phyloP scores from a whole-genome alignment of 139 green algal genomes.

The Pleodorina starrii region DNA sequence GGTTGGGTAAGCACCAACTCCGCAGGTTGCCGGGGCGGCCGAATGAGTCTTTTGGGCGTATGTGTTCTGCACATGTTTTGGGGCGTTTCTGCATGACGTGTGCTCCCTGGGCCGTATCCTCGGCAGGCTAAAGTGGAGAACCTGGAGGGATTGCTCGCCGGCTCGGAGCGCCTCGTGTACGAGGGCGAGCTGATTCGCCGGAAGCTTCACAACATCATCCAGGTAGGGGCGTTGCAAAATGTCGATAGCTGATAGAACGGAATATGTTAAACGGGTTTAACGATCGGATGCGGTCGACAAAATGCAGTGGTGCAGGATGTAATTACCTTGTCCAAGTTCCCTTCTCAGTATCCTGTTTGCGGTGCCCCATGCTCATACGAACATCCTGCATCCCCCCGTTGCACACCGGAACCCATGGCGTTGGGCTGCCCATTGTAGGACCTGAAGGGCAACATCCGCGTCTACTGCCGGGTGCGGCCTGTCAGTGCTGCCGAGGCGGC shows the following conservation, averaged over 20 bases:
- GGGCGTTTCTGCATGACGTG: background rate
- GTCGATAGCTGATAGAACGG: no score
- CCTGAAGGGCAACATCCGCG: constrained; percentile 96
- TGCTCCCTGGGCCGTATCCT: no score
- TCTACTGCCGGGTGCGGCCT: constrained; percentile 93
- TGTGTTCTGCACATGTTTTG: no score
- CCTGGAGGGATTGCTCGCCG: constrained; percentile 60
- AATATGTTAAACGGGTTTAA: no score
- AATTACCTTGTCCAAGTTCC: no score
- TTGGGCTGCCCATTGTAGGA: constrained; percentile 66
- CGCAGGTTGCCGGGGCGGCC: no score
- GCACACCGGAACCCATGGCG: background rate
- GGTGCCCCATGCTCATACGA: background rate
- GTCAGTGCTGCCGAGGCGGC: constrained; percentile 54
- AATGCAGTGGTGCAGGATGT: no score
- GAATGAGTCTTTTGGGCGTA: no score
- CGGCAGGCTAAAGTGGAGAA: constrained; percentile 56
- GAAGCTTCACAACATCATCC: constrained; percentile 94
- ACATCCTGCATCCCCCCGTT: no score
- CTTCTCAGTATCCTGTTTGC: background rate
- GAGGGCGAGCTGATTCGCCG: constrained; percentile 82
- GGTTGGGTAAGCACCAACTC: no score
- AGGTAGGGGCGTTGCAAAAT: no score
- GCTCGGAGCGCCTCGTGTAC: constrained; percentile 73
- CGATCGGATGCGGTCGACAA: no score